Base-by-base conservation (phyloP, 345 rosid genomes). In the Brassica juncea region DNA sequence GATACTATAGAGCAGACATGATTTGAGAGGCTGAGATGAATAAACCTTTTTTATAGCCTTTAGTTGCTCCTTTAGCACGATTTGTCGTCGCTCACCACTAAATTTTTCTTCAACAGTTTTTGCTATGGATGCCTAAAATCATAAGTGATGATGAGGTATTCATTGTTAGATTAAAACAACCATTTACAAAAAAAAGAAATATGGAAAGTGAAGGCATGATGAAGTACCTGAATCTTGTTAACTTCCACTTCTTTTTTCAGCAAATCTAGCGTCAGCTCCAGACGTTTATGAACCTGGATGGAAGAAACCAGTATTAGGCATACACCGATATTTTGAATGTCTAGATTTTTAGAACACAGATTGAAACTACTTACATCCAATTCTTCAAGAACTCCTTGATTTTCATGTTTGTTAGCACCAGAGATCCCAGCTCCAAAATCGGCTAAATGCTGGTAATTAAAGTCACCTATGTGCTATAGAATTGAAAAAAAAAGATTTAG, bases 351-450 rank as follows among this genome's bases (percentile, higher is more conserved):
- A n/a, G n/a, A n/a, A n/a, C n/a, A n/a, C n/a, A n/a, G n/a, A n/a
- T n/a, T n/a, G n/a, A n/a, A n/a, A n/a, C n/a, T n/a, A 49, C 19
- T 49, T 49, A 47, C 54, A 47, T 47, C 54, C 5, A 47, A 2
- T 47, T 47, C 54, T 47, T 92, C 99, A 81, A 94, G 97, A 39
- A 91, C 95, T 75, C 81, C 78, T 0, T 47, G 54, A 4, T 47
- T 47, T 12, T 47, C 54, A 47, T 47, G 15, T 12, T 47, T 47
- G 54, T 47, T 47, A 47, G 54, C 54, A 4, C 97, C 92, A 31
- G 93, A 91, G 87, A 94, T 92, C 66, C 94, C 97, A 72, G 97
- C 98, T 55, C 97, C 98, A 82, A 94, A 94, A 85, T 94, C 97
- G 37, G 98, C 97, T 73, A 91, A 81, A 77, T 88, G 85, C 71